These are phyloP conservation scores for Gnomoniopsis sp. DNA, from an alignment of 2,329 filamentous ascomycete genomes.

Conservation along the genomic window DNA sequence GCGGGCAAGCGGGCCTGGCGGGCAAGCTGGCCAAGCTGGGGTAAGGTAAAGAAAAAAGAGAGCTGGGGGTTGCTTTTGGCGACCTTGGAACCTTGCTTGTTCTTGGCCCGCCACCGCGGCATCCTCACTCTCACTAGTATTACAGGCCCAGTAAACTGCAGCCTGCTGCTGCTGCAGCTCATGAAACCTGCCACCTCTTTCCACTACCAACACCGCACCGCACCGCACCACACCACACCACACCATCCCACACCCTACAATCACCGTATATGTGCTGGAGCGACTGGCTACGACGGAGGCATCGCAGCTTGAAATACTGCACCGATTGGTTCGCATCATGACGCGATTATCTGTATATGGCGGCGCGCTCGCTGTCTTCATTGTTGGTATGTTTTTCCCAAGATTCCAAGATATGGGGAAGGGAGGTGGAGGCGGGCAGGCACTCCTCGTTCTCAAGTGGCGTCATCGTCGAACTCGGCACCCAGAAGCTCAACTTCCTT, in stretches of 20 bases:
- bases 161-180: background rate
- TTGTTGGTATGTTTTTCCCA: conserved; percentile 14
- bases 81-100: no score
- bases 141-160: background rate
- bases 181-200: conserved; percentile 17
- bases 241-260: background rate
- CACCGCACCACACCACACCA: background rate
- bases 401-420: background rate
- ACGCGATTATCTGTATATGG: conserved; percentile 19
- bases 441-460: background rate
- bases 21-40: no score
- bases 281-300: background rate
- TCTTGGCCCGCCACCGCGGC: no score
- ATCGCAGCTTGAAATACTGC: conserved; percentile 7
- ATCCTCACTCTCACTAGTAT: no score
- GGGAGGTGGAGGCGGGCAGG: no score
- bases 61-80: no score
- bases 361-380: conserved; percentile 15
- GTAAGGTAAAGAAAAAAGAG: no score
- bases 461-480: background rate
- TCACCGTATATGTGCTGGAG: background rate
- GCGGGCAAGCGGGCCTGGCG: no score
- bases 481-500: background rate
- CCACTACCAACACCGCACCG: background rate
- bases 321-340: conserved; percentile 10